Evolutionary conservation across 345 rosid genomes (phyloP), one percentile per base, ranked within the genome.

Genomic region (Heritiera littoralis): DNA sequence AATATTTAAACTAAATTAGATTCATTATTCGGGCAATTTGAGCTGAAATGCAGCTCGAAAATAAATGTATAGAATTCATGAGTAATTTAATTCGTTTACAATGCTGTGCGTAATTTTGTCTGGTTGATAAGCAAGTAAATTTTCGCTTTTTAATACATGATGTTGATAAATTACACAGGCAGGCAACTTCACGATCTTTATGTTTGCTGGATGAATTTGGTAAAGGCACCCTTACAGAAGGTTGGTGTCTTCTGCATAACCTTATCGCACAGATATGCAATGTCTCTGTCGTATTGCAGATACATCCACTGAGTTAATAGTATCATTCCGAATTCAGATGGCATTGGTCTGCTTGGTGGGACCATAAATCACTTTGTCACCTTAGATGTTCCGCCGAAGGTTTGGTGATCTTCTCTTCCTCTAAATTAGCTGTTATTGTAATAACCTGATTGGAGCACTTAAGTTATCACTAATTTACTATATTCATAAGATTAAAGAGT

Each of bases 171-270:
- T 71, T 81, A 23, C 64, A 23, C 86, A 93, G 99, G 91, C 98
- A 90, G 87, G 91, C 98, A 84, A 95, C 99, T 82, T 87, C 97
- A 74, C 86, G 84, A 83, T 95, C 99, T 56, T 85, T 95, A 79
- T 95, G 98, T 81, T 87, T 95, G 77, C 70, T 95, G 86, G 99
- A 95, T 80, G 99, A 95, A 85, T 95, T 95, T 87, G 99, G 99
- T 80, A 95, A 95, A 92, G 99, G 99, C 64, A 93, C 99, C 80
- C 95, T 95, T n/a, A 89, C 92, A 71, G 97, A 95, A 93, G 99
- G 99, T 94, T 79, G 76, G 86, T 75, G 43, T 74, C 78, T 69
- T 80, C 59, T 17, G 2, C 9, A 11, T 63, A 3, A 67, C 38
- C 56, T 46, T 18, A 45, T 76, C 3, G 66, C 66, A 75, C 56